These are phyloP conservation scores for Bretschneidera sinensis DNA, from an alignment of 345 rosid genomes.

Conservation along the genomic window DNA sequence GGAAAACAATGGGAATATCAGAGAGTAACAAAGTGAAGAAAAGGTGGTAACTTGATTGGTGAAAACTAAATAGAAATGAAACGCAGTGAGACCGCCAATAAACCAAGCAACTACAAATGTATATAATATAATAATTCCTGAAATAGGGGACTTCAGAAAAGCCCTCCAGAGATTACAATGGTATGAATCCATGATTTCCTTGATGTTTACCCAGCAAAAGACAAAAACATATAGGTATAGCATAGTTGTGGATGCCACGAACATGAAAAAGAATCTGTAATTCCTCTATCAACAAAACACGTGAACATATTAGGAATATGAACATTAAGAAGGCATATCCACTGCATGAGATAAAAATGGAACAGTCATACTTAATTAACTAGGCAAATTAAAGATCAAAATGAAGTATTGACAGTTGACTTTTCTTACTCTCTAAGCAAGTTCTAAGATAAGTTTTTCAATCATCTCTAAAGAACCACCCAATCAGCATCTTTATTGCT, in stretches of 20 bases:
- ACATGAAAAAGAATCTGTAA: conserved; percentile 94
- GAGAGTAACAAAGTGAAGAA: not conserved
- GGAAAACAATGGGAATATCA: not conserved
- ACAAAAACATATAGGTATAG: conserved; percentile 75
- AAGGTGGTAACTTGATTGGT: conserved; percentile 64
- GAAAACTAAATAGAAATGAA: conserved; percentile 74
- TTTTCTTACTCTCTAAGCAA: not conserved
- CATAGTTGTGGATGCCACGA: conserved; percentile 77
- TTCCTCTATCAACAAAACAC: conserved; percentile 59
- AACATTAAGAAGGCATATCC: not conserved
- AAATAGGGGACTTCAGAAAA: conserved; percentile 59
- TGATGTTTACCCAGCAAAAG: conserved; percentile 73
- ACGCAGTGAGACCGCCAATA: conserved; percentile 86
- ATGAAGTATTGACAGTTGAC: not conserved
- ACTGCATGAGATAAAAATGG: conserved; percentile 2
- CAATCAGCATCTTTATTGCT: not conserved
- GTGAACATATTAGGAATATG: conserved; percentile 16
- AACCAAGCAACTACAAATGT: conserved; percentile 73
- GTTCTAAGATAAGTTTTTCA: not conserved
- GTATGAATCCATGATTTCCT: conserved; percentile 46
- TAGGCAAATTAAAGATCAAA: not conserved
- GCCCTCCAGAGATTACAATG: conserved; percentile 59
- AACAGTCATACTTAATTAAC: not conserved
- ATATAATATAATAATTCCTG: conserved; percentile 69
- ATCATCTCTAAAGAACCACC: no score